Evolutionary conservation across 2,329 filamentous ascomycete species (phyloP), one percentile per base, ranked within the genome.

Genomic region (Alternaria gaisen): DNA sequence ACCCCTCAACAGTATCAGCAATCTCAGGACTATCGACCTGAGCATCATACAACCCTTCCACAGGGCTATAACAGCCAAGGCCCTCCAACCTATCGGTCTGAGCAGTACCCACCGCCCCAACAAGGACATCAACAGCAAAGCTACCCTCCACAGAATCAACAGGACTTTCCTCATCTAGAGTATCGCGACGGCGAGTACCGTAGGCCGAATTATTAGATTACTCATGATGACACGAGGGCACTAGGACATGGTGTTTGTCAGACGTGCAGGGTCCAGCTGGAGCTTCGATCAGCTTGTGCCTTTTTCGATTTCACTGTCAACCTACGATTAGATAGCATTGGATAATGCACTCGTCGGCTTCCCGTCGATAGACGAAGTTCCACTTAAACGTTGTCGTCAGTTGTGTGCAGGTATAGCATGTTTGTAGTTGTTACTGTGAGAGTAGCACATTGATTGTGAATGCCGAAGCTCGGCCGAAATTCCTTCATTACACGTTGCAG

Each of bases 161-260:
- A 58, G 20, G 53, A 46, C n/a, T 61, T 60, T 30, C 41, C 41
- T 36, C 55, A 26, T 22, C 55, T 47, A 16, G 57, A 60, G 12
- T 57, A 67, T 38, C 58, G 57, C 9, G 50, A 60, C 6, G 59
- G 57, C 30, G 53, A 57, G 10, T 61, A 65, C 46, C 58, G 22
- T 1, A 58, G 56, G n/a, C 62, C 64, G 6, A 59, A 63, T 9
- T 64, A 66, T 34, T 58, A 56, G n/a, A 40, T 18, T 12, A 20
- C 22, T 5, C 40, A 36, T 20, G 6, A 42, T 8, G 12, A 26
- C 36, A 14, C 12, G 16, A 20, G n/a, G 14, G 20, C 11, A 38
- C 32, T 50, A 14, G 18, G 9, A 20, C 16, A 24, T 50, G 20
- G 40, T 42, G 40, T 5, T 42, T 24, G 20, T 38, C 14, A 26